A percentile compares a stretch with the other conserved stretches of the same genome.
Evolutionary conservation across 192 early-diverging fungal genomes (phyloP).

Genomic region (Backusella tuberculispora): DNA sequence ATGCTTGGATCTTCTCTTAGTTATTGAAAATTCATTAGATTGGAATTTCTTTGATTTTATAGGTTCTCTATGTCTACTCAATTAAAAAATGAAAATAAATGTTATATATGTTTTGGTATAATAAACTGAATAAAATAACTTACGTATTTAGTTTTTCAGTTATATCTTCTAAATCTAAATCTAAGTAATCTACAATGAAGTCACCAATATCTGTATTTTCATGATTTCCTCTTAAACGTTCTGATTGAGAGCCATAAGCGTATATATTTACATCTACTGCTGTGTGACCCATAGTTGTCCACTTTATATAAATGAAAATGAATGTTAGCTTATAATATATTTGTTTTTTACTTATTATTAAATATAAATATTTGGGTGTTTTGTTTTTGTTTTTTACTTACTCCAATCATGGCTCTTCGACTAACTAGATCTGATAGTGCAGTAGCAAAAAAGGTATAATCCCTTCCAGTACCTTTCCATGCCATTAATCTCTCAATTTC

Average conservation of each 20-base stretch:
- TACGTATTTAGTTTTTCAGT: constrained; percentile 23
- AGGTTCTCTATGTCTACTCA: neutral
- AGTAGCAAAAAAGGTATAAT: constrained; percentile 44
- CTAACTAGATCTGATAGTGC: constrained; percentile 54
- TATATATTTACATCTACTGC: constrained; percentile 96
- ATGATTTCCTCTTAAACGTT: constrained; percentile 76
- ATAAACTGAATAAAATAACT: neutral
- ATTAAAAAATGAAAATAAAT: neutral
- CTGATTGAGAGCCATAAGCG: constrained; percentile 68
- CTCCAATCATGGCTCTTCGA: constrained; percentile 61
- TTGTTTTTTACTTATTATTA: neutral
- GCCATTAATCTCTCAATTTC: constrained; percentile 47
- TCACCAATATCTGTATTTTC: constrained; percentile 87
- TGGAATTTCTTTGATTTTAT: neutral
- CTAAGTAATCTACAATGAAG: constrained; percentile 66
- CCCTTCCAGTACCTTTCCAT: constrained; percentile 45
- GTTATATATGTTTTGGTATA: neutral
- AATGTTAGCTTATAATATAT: neutral
- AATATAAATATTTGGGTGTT: too few species aligned
- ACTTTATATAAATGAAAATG: constrained; percentile 36
- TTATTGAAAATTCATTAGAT: neutral
- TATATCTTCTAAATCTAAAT: constrained; percentile 63
- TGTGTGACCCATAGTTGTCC: constrained; percentile 91
- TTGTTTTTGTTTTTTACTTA: constrained; percentile 27
- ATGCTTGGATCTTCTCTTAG: neutral